Percentiles rank a stretch among this genome's conserved stretches.
Evolutionary conservation across 768 basidiomycete genomes (phyloP).

Genomic region (Tulasnella sp.): DNA sequence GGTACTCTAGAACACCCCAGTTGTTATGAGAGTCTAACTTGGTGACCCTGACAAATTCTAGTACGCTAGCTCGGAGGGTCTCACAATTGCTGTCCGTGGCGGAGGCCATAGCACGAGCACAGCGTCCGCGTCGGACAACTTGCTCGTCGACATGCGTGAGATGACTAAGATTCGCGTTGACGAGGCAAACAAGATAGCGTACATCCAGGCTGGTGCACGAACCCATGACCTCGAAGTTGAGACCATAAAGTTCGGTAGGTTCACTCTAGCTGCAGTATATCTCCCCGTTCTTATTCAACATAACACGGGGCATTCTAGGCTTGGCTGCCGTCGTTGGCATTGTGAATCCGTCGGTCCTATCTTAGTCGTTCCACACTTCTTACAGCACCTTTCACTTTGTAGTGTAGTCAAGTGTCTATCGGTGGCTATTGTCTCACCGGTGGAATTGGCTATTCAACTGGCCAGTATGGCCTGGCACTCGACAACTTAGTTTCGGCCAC

Average conservation of each 20-base stretch:
- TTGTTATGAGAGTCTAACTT: neutral
- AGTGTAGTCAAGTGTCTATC: conserved; percentile 3
- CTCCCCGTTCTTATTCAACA: neutral
- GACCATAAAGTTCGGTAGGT: conserved; percentile 12
- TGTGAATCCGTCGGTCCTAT: neutral
- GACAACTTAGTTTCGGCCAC: conserved; percentile 3
- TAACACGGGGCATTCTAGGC: neutral
- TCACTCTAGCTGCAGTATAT: neutral
- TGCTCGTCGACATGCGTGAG: conserved; percentile 14
- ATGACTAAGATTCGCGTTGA: conserved; percentile 11
- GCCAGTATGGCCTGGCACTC: conserved; percentile 2
- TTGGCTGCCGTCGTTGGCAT: neutral
- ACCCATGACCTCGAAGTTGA: conserved; percentile 6
- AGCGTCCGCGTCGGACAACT: conserved; percentile 10
- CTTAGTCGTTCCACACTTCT: no score
- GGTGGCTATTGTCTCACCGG: neutral
- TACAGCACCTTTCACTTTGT: neutral
- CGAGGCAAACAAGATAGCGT: neutral
- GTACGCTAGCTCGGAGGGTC: neutral
- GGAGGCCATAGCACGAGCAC: conserved; percentile 12
- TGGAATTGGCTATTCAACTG: neutral
- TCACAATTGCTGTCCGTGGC: conserved; percentile 4
- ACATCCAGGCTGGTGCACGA: conserved; percentile 13
- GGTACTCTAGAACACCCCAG: neutral
- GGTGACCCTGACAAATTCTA: neutral